phyloP scores from a whole-genome alignment of 2,329 filamentous ascomycete genomes.

The Lithohypha guttulata region DNA sequence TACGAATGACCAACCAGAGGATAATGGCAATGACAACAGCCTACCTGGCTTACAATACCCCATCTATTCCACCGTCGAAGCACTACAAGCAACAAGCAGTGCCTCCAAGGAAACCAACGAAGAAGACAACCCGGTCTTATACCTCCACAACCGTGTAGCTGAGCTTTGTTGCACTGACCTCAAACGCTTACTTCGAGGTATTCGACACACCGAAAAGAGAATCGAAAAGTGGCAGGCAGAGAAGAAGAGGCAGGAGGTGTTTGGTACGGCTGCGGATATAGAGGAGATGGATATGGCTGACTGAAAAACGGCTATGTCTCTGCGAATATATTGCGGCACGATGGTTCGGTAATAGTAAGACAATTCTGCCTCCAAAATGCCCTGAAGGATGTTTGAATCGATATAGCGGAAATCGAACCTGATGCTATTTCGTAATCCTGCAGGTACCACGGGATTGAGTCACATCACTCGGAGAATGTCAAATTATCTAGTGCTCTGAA shows the following conservation, averaged over 20 bases:
- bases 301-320: too few species aligned
- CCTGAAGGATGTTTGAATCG: too few species aligned
- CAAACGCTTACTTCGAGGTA: conserved; percentile 39
- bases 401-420: too few species aligned
- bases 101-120: conserved; percentile 39
- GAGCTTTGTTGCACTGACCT: conserved; percentile 41
- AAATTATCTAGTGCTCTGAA: background rate
- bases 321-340: too few species aligned
- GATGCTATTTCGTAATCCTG: background rate
- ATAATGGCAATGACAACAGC: background rate
- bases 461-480: background rate
- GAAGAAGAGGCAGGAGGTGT: conserved; percentile 25
- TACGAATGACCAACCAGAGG: background rate
- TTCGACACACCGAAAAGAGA: conserved; percentile 39
- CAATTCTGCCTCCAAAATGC: too few species aligned
- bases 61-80: background rate
- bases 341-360: too few species aligned
- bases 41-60: background rate
- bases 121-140: conserved; percentile 24
- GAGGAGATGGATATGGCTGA: too few species aligned
- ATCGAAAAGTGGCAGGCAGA: conserved; percentile 31
- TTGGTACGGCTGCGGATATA: conserved; percentile 4
- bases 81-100: conserved; percentile 35
- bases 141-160: conserved; percentile 44
- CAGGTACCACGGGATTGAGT: background rate